Percentiles rank a stretch among this genome's conserved stretches.
Evolutionary conservation across 148 eudicot species (phyloP).

Genomic region (Camellia lanceoleosa): DNA sequence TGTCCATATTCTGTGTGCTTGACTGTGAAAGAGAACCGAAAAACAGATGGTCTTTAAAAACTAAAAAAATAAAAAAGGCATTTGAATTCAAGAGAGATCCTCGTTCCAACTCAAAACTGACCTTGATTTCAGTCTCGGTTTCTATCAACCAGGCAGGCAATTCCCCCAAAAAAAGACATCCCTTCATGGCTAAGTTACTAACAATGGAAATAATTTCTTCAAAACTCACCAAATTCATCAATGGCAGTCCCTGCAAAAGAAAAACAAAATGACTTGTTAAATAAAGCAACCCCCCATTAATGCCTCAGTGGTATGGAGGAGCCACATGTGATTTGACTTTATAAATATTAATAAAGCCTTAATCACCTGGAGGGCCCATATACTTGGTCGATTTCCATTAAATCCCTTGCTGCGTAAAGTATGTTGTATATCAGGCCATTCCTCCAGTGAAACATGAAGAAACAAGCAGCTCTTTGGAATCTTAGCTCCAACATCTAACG

Average conservation of each 20-base stretch:
- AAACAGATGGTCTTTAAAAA: neutral
- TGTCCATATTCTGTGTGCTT: slow-evolving; percentile 52
- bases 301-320: neutral
- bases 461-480: slow-evolving; percentile 62
- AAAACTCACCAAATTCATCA: slow-evolving; percentile 47
- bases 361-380: slow-evolving; percentile 81
- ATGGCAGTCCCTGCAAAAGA: slow-evolving; percentile 70
- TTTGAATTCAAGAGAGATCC: neutral
- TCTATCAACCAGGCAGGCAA: slow-evolving; percentile 56
- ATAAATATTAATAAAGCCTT: neutral
- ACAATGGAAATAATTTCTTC: slow-evolving; percentile 49
- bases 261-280: neutral
- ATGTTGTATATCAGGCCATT: slow-evolving; percentile 49
- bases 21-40: slow-evolving; percentile 29
- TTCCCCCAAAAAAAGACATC: slow-evolving; percentile 72
- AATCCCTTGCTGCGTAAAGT: slow-evolving; percentile 56
- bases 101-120: slow-evolving; percentile 26
- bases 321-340: neutral
- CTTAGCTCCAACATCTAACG: slow-evolving; percentile 71
- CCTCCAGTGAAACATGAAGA: slow-evolving; percentile 67
- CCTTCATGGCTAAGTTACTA: slow-evolving; percentile 70
- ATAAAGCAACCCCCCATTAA: neutral
- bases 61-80: neutral
- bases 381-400: slow-evolving; percentile 69
- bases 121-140: slow-evolving; percentile 45